Evolutionary conservation across 768 basidiomycete species (phyloP).

Genomic region (Phlegmacium glaucopus): DNA sequence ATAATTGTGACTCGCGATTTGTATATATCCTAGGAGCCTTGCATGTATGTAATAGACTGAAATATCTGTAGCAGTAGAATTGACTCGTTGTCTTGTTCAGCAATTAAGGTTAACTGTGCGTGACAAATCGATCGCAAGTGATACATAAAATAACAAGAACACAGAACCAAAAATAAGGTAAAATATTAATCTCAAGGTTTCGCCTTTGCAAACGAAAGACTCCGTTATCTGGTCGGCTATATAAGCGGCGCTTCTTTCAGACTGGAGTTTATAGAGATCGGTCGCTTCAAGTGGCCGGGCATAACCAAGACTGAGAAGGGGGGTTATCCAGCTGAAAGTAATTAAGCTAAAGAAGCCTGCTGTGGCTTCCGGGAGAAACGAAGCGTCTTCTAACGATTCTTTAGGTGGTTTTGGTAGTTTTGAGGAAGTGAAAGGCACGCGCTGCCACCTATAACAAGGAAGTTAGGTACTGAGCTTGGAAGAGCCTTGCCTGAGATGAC

Average conservation of each 20-base stretch:
- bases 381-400: conserved; percentile 55
- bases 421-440: conserved; percentile 38
- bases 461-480: neutral
- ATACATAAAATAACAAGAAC: too few species aligned
- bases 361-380: conserved; percentile 59
- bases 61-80: too few species aligned
- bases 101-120: too few species aligned
- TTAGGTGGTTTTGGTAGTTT: conserved; percentile 42
- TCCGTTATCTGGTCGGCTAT: conserved; percentile 61
- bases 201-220: too few species aligned
- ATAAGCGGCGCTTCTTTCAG: conserved; percentile 50
- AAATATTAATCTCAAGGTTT: too few species aligned
- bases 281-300: conserved; percentile 74
- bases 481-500: too few species aligned
- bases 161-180: too few species aligned
- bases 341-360: conserved; percentile 58
- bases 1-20: too few species aligned
- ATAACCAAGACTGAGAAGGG: conserved; percentile 71
- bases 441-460: conserved; percentile 21
- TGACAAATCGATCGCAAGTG: too few species aligned
- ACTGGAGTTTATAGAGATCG: conserved; percentile 78
- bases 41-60: too few species aligned
- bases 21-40: too few species aligned
- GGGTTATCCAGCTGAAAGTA: conserved; percentile 75
- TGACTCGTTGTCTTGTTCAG: too few species aligned